phyloP scores from a whole-genome alignment of 2,329 filamentous ascomycete genomes.

The Aspergillus intermedius region DNA sequence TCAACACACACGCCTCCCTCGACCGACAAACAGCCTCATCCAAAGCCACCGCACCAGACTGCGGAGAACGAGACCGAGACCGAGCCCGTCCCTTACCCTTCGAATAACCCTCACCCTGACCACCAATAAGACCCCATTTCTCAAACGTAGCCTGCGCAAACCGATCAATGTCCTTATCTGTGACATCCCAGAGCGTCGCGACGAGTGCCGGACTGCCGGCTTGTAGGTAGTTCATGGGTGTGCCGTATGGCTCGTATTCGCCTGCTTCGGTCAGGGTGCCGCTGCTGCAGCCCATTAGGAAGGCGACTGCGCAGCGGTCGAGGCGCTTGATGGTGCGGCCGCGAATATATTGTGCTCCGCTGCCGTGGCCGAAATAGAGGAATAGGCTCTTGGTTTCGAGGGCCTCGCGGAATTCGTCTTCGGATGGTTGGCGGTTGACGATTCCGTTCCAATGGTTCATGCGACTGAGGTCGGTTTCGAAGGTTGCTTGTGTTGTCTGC shows the following conservation, averaged over 20 bases:
- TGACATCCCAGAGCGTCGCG: conserved; percentile 95
- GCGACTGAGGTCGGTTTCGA: conserved; percentile 58
- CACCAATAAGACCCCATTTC: conserved; percentile 68
- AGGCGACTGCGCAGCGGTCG: conserved; percentile 69
- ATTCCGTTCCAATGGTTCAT: conserved; percentile 60
- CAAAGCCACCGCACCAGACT: conserved; percentile 44
- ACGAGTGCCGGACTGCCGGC: conserved; percentile 81
- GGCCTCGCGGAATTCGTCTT: conserved; percentile 66
- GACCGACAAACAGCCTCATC: conserved; percentile 76
- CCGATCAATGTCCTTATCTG: conserved; percentile 92
- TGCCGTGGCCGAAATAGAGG: conserved; percentile 94
- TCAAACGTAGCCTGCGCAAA: conserved; percentile 75
- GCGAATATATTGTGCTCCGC: conserved; percentile 88
- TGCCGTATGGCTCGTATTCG: conserved; percentile 84
- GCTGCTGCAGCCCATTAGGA: conserved; percentile 92
- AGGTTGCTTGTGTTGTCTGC: conserved; percentile 67
- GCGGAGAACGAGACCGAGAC: background rate
- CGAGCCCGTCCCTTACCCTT: conserved; percentile 20
- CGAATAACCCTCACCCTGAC: conserved; percentile 27
- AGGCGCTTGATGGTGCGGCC: conserved; percentile 74
- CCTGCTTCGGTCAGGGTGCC: conserved; percentile 73
- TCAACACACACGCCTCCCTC: conserved; percentile 72
- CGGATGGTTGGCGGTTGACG: conserved; percentile 62
- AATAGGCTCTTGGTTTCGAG: conserved; percentile 65
- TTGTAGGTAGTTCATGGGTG: conserved; percentile 85